Conservation (phyloP, 805 yeast genomes). For the Lipomyces chichibuensis region DNA sequence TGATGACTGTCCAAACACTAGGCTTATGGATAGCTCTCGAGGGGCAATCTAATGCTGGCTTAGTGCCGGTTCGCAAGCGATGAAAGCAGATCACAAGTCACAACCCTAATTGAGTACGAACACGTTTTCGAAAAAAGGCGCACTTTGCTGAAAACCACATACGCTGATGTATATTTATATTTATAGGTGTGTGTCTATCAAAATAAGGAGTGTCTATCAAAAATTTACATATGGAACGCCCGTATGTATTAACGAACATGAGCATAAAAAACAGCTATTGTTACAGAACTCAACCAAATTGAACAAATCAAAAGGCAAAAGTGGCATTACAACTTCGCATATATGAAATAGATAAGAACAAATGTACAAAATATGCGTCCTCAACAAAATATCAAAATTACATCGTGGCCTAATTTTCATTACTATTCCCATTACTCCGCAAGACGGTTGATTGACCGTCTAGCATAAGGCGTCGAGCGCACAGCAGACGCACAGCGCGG, state of each 20-base stretch:
- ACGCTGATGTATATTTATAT: too few relatives aligned
- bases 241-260: not conserved
- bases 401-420: not conserved
- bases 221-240: not conserved
- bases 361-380: not conserved
- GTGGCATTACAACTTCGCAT: not conserved
- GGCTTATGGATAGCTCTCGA: not conserved
- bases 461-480: constrained; percentile 34
- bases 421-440: not conserved
- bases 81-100: not conserved
- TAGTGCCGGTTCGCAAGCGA: not conserved
- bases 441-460: not conserved
- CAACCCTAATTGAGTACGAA: too few relatives aligned
- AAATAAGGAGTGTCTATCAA: too few relatives aligned
- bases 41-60: not conserved
- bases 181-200: not conserved
- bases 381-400: not conserved
- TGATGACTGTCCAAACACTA: not conserved
- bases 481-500: constrained; percentile 38
- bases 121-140: too few relatives aligned
- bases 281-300: not conserved
- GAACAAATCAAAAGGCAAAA: not conserved
- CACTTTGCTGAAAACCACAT: too few relatives aligned
- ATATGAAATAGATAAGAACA: not conserved
- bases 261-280: not conserved